A percentile compares a stretch with the other conserved stretches of the same genome.
phyloP scores from a whole-genome alignment of 495 filamentous ascomycete species.

The Lepidopterella palustris region DNA sequence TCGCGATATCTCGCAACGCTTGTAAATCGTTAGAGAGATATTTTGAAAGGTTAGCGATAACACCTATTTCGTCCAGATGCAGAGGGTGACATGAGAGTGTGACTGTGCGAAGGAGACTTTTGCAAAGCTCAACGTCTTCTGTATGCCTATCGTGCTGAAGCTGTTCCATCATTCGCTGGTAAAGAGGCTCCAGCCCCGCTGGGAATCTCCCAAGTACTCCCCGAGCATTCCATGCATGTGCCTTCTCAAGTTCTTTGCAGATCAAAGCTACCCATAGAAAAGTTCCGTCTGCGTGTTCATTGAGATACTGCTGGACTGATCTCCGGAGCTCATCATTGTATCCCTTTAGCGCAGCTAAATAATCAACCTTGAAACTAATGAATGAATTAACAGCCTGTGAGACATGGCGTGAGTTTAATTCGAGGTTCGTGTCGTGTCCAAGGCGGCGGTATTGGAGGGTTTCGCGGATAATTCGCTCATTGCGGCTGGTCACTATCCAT shows the following conservation, averaged over 20 bases:
- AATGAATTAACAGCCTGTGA: neutral
- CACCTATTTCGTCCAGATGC: conserved; percentile 1
- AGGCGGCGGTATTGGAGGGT: neutral
- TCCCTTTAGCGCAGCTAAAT: neutral
- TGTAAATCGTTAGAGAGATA: neutral
- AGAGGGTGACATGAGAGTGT: neutral
- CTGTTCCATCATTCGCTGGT: conserved; percentile 6
- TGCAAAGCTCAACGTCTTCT: neutral
- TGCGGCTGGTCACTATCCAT: neutral
- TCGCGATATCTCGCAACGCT: neutral
- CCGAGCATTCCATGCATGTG: neutral
- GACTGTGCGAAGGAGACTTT: neutral
- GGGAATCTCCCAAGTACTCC: neutral
- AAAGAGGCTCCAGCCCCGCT: neutral
- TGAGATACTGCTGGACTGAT: neutral
- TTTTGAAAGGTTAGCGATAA: neutral
- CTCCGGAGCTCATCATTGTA: neutral
- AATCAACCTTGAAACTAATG: neutral
- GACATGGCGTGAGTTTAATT: neutral
- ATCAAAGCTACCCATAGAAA: neutral
- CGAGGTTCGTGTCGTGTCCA: neutral
- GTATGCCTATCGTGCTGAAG: neutral
- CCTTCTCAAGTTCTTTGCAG: neutral
- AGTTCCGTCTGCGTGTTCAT: neutral
- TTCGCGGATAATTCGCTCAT: neutral